phyloP scores from a whole-genome alignment of 2,329 filamentous ascomycete genomes.

The Fusarium xyrophilum region DNA sequence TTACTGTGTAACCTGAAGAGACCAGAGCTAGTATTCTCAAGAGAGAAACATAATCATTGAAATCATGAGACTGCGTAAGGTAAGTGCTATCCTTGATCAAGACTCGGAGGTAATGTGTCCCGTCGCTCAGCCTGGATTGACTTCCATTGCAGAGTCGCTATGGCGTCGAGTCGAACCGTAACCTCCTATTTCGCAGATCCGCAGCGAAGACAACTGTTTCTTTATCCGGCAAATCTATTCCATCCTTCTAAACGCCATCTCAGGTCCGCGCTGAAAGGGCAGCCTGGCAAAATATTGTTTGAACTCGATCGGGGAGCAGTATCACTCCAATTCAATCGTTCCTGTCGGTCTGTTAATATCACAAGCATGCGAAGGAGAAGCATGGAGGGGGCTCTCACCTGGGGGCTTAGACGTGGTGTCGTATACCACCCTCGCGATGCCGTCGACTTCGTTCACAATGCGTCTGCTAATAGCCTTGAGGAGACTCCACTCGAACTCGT shows the following conservation, averaged over 20 bases:
- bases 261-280: not conserved
- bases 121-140: not conserved
- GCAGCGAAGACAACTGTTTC: not conserved
- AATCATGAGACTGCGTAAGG: not conserved
- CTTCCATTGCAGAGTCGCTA: not conserved
- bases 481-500: constrained; percentile 12
- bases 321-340: not conserved
- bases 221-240: constrained; percentile 4
- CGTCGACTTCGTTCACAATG: constrained; percentile 16
- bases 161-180: not conserved
- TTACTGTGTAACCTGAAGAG: not conserved
- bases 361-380: not conserved
- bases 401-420: constrained; percentile 10
- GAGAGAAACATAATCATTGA: not conserved
- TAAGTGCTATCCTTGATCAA: not conserved
- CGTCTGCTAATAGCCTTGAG: constrained; percentile 14
- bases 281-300: not conserved
- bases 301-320: not conserved
- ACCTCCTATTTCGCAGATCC: not conserved
- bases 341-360: not conserved
- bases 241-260: constrained; percentile 5
- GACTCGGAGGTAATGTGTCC: not conserved
- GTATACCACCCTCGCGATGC: constrained; percentile 9
- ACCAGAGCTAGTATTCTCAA: constrained; percentile 1
- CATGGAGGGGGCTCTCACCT: not conserved